Evolutionary conservation across 2,329 filamentous ascomycete species (phyloP).

Genomic region (Mycosphaerella sp.): DNA sequence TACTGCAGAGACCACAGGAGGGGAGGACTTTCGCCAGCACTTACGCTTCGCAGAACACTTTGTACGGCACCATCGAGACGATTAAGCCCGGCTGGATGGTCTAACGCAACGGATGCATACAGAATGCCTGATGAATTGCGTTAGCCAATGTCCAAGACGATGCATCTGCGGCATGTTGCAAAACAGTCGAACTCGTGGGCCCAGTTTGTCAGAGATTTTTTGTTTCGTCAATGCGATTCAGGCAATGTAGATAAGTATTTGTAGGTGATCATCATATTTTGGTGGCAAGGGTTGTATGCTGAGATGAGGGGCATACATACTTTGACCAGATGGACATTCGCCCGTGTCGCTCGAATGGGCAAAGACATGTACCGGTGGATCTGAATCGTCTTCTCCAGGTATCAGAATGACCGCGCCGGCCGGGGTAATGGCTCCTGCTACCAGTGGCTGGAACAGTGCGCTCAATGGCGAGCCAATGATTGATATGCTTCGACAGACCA

Average conservation of each 20-base stretch:
- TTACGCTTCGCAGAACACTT: constrained; percentile 38
- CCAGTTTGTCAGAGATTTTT: constrained; percentile 86
- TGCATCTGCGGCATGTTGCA: neutral
- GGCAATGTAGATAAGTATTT: constrained; percentile 99
- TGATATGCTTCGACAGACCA: constrained; percentile 43
- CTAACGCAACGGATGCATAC: constrained; percentile 47
- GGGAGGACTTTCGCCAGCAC: constrained; percentile 33
- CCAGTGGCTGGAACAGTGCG: constrained; percentile 60
- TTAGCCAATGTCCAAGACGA: neutral
- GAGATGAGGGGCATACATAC: constrained; percentile 56
- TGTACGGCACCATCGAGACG: constrained; percentile 40
- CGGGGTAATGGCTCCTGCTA: constrained; percentile 70
- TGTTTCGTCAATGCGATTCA: constrained; percentile 82
- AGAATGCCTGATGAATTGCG: constrained; percentile 46
- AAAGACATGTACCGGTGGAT: constrained; percentile 56
- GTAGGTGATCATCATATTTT: constrained; percentile 72
- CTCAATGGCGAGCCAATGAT: constrained; percentile 62
- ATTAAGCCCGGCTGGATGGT: constrained; percentile 32
- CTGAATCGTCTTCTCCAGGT: constrained; percentile 37
- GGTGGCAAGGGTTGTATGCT: constrained; percentile 7
- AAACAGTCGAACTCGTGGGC: constrained; percentile 37
- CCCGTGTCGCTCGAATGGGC: constrained; percentile 86
- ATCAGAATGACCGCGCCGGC: constrained; percentile 67
- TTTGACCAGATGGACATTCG: constrained; percentile 81
- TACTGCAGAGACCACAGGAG: constrained; percentile 52